Base-by-base conservation (phyloP, 305 asterid species). In the Caryopteris hybrid region DNA sequence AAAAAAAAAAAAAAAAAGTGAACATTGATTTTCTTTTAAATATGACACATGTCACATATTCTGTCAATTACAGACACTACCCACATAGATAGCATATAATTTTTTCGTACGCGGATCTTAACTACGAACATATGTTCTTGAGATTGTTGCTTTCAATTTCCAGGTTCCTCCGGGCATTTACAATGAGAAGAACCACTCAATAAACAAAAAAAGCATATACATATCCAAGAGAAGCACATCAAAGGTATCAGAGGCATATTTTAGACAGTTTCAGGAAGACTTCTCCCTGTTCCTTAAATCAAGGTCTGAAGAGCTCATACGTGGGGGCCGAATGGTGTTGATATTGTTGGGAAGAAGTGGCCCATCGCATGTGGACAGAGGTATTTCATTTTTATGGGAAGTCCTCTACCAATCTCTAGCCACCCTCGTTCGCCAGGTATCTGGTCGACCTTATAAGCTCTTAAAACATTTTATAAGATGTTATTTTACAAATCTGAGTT, bases 131-230 rank as follows among this genome's bases (percentile, higher is more conserved):
- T n/a, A n/a, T n/a, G 0, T 1, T 11, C 48, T 10, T 14, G 16
- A 25, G 4, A 13, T 13, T 41, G 17, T 42, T 31, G 17, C n/a
- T n/a, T n/a, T n/a, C 10, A 11, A 52, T 38, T 13, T 61, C 0
- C 78, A 93, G 99, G 88, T 93, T 33, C 99, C 99, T 38, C 69
- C 66, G 9, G 92, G 86, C 14, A 70, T 93, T 29, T 90, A 84
- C 20, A 86, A 84, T 21, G 87, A 87, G 33, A 22, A 75, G 10
- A 86, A 91, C 0, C 23, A 0, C 31, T 73, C 97, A 4, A 70
- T 82, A 9, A 93, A 93, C 81, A 87, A 76, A 74, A 74, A 84
- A 27, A 83, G 88, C 73, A 77, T 93, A 47, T 90, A 89, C 81
- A 85, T 93, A 68, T 74, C 91, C 0, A 82, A 75, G 60, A 70